Evolutionary conservation across 2,329 filamentous ascomycete genomes (phyloP), one percentile per base, ranked within the genome.

Genomic region (Colletotrichum australisinense): DNA sequence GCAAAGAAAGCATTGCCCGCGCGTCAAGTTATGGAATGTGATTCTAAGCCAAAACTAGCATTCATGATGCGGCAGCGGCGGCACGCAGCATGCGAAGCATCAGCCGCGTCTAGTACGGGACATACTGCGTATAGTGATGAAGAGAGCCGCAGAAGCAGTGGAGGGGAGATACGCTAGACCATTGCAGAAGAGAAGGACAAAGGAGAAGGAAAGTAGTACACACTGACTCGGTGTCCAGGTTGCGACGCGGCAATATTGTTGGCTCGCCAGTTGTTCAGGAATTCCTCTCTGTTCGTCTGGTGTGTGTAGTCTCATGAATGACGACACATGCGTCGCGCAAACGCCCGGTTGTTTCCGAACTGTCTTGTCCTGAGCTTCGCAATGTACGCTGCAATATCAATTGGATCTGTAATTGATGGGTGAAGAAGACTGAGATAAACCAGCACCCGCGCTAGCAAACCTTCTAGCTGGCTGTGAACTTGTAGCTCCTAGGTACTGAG

Each of bases 271-370:
- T 35, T 22, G 12, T 19, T 22, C 8, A 6, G 19, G 28, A 35
- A 19, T 49, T 14, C 12, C 53, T 69, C 24, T 30, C 11, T 49
- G 19, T 28, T 59, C 52, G 28, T 72, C 38, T 42, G 59, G 30
- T 69, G 42, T 19, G 58, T 59, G 24, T 38, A 72, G 53, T 69
- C 64, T 64, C 53, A 64, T 63, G 30, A 57, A 64, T 69, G 67
- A 72, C 60, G 70, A 72, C 69, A 62, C 32, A 24, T 16, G 63
- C 38, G 65, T 38, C 58, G 46, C 22, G 53, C 28, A n/a, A 72
- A 63, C 42, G 52, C 69, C 69, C 58, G 63, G 38, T 42, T 38
- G 38, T 38, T 53, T 56, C 59, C 53, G 38, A 26, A 59, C 59
- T 56, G 65, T 69, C 52, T 69, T 24, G 49, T 57, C 35, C 69